phyloP scores from a whole-genome alignment of 768 basidiomycete genomes.

The Suillus occidentalis region DNA sequence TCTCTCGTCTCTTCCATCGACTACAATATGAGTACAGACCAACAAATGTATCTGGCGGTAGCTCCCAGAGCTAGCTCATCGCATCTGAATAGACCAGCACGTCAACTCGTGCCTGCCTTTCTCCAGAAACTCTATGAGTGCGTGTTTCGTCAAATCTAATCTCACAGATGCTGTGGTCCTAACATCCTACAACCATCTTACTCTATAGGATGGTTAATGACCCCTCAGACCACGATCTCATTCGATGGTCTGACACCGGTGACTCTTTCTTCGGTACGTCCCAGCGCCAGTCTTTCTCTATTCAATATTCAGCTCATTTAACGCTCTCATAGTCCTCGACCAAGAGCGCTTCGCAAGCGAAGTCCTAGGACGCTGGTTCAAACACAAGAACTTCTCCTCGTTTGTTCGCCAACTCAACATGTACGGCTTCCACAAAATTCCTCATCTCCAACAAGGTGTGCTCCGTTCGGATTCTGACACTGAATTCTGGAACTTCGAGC shows the following conservation, averaged over 20 bases:
- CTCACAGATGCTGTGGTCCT: slow-evolving; percentile 10
- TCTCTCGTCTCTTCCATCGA: background rate
- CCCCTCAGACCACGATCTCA: slow-evolving; percentile 75
- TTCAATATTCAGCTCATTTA: background rate
- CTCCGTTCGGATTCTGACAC: slow-evolving; percentile 78
- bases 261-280: slow-evolving; percentile 86
- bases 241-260: slow-evolving; percentile 88
- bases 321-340: slow-evolving; percentile 66
- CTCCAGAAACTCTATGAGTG: slow-evolving; percentile 92
- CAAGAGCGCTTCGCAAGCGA: slow-evolving; percentile 89
- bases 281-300: slow-evolving; percentile 5
- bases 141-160: slow-evolving; percentile 33
- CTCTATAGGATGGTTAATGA: slow-evolving; percentile 86
- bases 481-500: slow-evolving; percentile 91
- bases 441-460: slow-evolving; percentile 93
- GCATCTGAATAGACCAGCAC: slow-evolving; percentile 45
- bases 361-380: slow-evolving; percentile 93
- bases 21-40: slow-evolving; percentile 46
- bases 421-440: slow-evolving; percentile 97
- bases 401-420: slow-evolving; percentile 96
- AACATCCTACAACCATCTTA: slow-evolving; percentile 9
- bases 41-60: slow-evolving; percentile 58
- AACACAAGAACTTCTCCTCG: slow-evolving; percentile 94
- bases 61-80: slow-evolving; percentile 38
- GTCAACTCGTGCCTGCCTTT: slow-evolving; percentile 73